Evolutionary conservation across 1,284 basidiomycete species (phyloP).

Genomic region (Fomitopsis schrenkii): DNA sequence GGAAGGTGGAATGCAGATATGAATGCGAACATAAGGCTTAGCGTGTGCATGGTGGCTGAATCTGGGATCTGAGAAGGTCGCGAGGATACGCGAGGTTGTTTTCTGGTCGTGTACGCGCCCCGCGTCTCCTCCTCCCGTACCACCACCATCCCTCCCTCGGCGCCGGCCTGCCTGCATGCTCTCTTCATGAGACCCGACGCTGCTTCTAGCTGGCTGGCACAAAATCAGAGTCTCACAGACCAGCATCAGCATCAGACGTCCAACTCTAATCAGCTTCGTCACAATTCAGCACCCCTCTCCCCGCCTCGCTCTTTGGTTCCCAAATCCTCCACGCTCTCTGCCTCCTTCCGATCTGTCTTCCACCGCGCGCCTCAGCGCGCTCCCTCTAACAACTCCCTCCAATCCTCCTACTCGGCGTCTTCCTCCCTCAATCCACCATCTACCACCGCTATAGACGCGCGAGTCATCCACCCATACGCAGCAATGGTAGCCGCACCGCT

Average conservation of each 20-base stretch:
- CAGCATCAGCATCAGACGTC: conserved; percentile 26
- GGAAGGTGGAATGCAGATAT: background rate
- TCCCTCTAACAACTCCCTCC: conserved; percentile 33
- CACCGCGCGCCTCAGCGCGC: conserved; percentile 28
- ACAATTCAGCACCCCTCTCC: conserved; percentile 38
- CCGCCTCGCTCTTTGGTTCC: conserved; percentile 31
- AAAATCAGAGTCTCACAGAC: conserved; percentile 19
- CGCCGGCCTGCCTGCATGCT: conserved; percentile 5
- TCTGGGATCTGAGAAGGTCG: conserved; percentile 1
- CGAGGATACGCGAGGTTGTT: conserved; percentile 1
- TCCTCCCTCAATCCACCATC: conserved; percentile 22
- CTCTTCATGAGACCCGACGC: conserved; percentile 23
- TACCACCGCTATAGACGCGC: conserved; percentile 16
- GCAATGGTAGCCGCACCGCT: conserved; percentile 56
- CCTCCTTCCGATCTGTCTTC: conserved; percentile 37
- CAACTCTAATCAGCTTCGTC: conserved; percentile 32
- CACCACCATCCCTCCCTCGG: background rate
- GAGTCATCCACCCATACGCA: conserved; percentile 42
- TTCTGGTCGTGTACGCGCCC: background rate
- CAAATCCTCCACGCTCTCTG: conserved; percentile 30
- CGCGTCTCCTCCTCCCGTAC: background rate
- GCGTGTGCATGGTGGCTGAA: background rate
- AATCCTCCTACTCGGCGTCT: conserved; percentile 31
- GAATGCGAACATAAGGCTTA: background rate
- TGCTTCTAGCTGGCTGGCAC: conserved; percentile 21